Percentiles rank a stretch among this genome's conserved stretches.
These are phyloP conservation scores for Collybia sordida DNA, from an alignment of 768 basidiomycete species.

Conservation along the genomic window DNA sequence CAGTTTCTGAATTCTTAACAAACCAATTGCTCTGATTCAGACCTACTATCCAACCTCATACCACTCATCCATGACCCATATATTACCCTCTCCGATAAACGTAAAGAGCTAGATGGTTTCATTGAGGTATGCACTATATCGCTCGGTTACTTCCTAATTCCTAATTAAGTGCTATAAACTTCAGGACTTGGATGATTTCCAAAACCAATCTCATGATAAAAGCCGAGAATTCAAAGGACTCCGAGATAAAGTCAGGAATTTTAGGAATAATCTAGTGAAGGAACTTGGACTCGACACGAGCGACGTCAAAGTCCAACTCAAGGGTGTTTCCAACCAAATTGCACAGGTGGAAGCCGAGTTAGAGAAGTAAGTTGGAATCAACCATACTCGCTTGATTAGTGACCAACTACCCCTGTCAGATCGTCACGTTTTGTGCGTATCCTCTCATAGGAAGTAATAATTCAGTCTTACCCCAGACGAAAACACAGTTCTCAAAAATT, in stretches of 20 bases:
- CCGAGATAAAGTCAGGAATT: background rate
- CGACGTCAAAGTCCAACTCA: background rate
- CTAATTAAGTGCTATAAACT: no score
- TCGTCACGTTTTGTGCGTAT: no score
- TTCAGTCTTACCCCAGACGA: no score
- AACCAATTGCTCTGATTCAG: background rate
- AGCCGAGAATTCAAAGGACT: constrained; percentile 1
- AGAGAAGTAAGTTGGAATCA: background rate
- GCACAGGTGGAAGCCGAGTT: background rate
- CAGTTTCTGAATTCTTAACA: background rate
- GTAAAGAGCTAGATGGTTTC: background rate
- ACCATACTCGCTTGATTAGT: no score
- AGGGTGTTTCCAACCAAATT: background rate
- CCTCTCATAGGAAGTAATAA: no score
- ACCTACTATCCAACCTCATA: background rate
- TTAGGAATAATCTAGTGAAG: background rate
- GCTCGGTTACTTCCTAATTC: no score
- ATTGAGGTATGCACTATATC: background rate
- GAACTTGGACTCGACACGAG: background rate
- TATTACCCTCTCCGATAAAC: background rate
- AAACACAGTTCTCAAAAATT: background rate
- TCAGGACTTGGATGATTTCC: constrained; percentile 3
- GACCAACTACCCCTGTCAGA: no score
- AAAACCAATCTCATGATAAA: background rate
- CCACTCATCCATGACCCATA: background rate